These are phyloP conservation scores for Fusarium pseudocircinatum DNA, from an alignment of 2,329 filamentous ascomycete species.

Conservation along the genomic window DNA sequence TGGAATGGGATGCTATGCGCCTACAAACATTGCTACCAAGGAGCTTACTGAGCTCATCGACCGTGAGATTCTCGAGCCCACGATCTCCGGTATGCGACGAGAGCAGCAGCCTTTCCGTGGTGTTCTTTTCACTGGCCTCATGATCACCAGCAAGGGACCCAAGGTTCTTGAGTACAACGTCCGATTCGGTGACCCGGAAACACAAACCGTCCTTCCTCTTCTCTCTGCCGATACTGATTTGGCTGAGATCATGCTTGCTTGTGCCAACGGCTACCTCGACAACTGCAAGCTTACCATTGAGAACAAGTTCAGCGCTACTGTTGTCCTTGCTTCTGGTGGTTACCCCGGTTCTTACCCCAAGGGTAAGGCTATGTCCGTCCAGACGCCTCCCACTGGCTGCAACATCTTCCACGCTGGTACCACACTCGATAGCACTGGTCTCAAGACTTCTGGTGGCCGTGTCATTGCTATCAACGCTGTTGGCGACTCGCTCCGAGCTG, in stretches of 20 bases:
- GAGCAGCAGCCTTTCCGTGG: conserved; percentile 80
- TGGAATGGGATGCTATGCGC: conserved; percentile 97
- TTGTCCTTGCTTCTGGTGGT: conserved; percentile 91
- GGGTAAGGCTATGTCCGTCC: conserved; percentile 69
- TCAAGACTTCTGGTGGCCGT: conserved; percentile 85
- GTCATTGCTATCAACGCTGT: conserved; percentile 94
- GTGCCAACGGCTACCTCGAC: conserved; percentile 77
- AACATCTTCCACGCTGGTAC: conserved; percentile 96
- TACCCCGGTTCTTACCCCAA: conserved; percentile 90
- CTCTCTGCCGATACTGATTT: conserved; percentile 81
- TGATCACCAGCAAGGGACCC: conserved; percentile 84
- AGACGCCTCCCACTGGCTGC: conserved; percentile 54
- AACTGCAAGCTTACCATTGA: conserved; percentile 75
- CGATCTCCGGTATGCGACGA: conserved; percentile 85
- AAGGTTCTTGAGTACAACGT: conserved; percentile 92
- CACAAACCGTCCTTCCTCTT: conserved; percentile 81
- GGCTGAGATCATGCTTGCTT: conserved; percentile 86
- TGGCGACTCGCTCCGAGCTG: conserved; percentile 76
- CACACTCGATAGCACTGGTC: conserved; percentile 65
- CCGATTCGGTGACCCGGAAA: conserved; percentile 88
- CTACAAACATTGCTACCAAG: conserved; percentile 81
- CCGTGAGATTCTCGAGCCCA: conserved; percentile 85
- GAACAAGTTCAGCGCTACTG: conserved; percentile 81
- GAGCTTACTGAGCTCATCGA: conserved; percentile 83
- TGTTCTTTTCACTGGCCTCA: conserved; percentile 88